Evolutionary conservation across 495 filamentous ascomycete species (phyloP), one percentile per base, ranked within the genome.

Genomic region (Mycothermus thermophilus): DNA sequence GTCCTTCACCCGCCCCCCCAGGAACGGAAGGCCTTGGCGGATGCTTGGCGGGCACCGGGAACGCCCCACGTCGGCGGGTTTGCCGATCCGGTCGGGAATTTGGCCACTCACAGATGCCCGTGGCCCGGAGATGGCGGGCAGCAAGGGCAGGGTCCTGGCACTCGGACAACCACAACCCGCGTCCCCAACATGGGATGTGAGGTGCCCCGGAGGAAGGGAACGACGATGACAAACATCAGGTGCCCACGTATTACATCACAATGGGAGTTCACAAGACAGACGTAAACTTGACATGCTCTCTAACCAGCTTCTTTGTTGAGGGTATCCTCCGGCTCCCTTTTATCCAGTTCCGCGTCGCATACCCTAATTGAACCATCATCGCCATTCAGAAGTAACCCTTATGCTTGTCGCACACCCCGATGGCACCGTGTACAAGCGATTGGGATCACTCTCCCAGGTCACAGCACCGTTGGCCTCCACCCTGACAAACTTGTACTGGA

Each of bases 401-500:
- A 54, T 55, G 8, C 57, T 50, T 0, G 52, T 58, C 0, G 55
- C 54, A 47, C 75, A 80, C 3, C 48, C 56, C 3, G 44, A 41
- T 0, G 74, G 63, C 6, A 81, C 70, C 0, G 69, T 72, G 44
- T 66, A 77, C 3, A 55, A 59, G 27, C 67, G 64, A 48, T 85
- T 83, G 1, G 74, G 67, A 45, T 77, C 72, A 27, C 66, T 65
- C 47, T 81, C 76, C 78, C 77, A 81, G 5, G 48, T 56, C 1
- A 79, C 59, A 1, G 56, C 51, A 4, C 75, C 73, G 50, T 70
- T 59, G 11, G 54, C 57, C 27, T 59, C 62, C 15, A 74, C 58
- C 7, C 69, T 68, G 42, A 83, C 71, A 43, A 73, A 85, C 55
- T 83, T 83, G 50, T 82, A 83, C 50, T 78, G 39, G 22, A 83